Evolutionary conservation across 176 grass and related monocot genomes (phyloP), one percentile per base, ranked within the genome.

Genomic region (Raddia guianensis): DNA sequence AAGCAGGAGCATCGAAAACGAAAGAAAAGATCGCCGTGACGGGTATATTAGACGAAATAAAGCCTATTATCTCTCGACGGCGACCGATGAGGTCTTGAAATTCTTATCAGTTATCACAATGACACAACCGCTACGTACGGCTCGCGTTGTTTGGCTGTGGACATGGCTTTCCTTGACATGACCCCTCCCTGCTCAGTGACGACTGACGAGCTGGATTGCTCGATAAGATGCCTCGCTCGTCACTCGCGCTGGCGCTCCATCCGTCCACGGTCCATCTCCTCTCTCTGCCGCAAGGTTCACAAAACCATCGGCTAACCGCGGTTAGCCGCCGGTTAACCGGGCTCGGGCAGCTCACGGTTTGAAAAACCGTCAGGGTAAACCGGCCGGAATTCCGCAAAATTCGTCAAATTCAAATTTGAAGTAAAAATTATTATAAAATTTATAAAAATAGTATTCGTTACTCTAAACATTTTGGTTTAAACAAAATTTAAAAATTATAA

Each of bases 21-120:
- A 64, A 70, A 20, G 56, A 56, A 42, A 49, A 33, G 74, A 66
- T 68, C 8, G 20, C 21, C 27, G 49, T 9, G 85, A 87, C 54
- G 40, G 64, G 35, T 11, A 37, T 21, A 9, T 70, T 15, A n/a
- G 47, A 63, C 13, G 18, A 74, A 14, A 12, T 12, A 64, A 55
- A 74, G 66, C 37, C 12, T 54, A 66, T 70, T 55, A 6, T 11
- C 0, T 42, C 27, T 11, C 43, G 85, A 77, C 19, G 49, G 85
- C 19, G 66, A 77, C 37, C 8, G 2, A 34, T 18, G 48, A 63
- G 12, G 34, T 40, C 20, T 54, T 33, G 72, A 40, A 65, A 70
- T 56, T 76, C 63, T 64, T 14, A 27, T 42, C 64, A 2, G 27
- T 27, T 27, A 27, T 27, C 27, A 27, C 27, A 27, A 27, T 27